Percentiles rank a stretch among this genome's conserved stretches.
These are phyloP conservation scores for Fusarium fracticaudum DNA, from an alignment of 2,329 filamentous ascomycete species.

Conservation along the genomic window DNA sequence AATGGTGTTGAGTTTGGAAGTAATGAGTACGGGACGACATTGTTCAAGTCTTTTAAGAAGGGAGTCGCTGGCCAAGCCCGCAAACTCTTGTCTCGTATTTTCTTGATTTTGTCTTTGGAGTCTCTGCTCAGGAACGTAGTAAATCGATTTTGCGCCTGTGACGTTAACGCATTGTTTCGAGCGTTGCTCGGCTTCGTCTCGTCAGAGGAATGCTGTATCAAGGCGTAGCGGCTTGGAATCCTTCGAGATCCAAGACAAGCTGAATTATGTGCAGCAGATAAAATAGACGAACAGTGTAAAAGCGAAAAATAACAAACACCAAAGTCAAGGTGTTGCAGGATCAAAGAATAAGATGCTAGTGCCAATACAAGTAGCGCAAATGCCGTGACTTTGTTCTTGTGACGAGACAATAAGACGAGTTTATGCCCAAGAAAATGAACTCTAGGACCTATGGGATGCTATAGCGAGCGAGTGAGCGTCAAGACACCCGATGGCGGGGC, in stretches of 20 bases:
- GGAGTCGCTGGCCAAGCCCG: constrained; percentile 34
- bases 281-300: background rate
- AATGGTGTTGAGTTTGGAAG: constrained; percentile 35
- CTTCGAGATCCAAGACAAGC: constrained; percentile 37
- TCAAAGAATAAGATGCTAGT: constrained; percentile 28
- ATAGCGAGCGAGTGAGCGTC: constrained; percentile 24
- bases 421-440: constrained; percentile 34
- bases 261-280: constrained; percentile 5
- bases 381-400: constrained; percentile 33
- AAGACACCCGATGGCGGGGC: constrained; percentile 35
- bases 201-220: constrained; percentile 32
- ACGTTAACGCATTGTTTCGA: constrained; percentile 48
- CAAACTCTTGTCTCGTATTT: constrained; percentile 22
- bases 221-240: constrained; percentile 27
- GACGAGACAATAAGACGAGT: constrained; percentile 30
- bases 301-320: constrained; percentile 16
- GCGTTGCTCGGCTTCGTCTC: constrained; percentile 33
- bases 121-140: constrained; percentile 29
- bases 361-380: constrained; percentile 12
- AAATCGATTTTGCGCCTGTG: constrained; percentile 33
- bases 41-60: constrained; percentile 38
- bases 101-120: constrained; percentile 8
- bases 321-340: constrained; percentile 12
- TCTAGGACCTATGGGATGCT: constrained; percentile 5
- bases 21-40: constrained; percentile 69